A percentile compares a stretch with the other conserved stretches of the same genome.
phyloP scores from a whole-genome alignment of 192 early-diverging fungal genomes.

The Coemansia sp. region DNA sequence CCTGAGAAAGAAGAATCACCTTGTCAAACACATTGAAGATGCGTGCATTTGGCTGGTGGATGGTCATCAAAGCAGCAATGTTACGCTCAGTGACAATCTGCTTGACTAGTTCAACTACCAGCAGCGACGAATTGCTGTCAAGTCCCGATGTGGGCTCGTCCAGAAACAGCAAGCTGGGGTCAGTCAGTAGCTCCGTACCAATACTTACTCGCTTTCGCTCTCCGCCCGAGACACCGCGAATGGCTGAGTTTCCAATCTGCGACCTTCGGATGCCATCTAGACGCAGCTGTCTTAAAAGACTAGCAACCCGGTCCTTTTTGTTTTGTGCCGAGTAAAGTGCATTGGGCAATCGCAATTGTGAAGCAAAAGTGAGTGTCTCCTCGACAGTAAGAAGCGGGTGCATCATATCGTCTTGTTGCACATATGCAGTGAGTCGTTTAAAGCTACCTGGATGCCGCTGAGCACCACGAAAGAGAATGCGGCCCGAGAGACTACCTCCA shows the following conservation, averaged over 20 bases:
- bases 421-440: slow-evolving; percentile 41
- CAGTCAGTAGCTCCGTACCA: slow-evolving; percentile 47
- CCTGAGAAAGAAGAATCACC: slow-evolving; percentile 66
- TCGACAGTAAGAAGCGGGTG: slow-evolving; percentile 66
- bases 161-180: slow-evolving; percentile 53
- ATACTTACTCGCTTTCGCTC: slow-evolving; percentile 54
- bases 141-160: slow-evolving; percentile 65
- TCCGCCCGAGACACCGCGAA: slow-evolving; percentile 53
- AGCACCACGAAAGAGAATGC: slow-evolving; percentile 50
- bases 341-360: slow-evolving; percentile 65
- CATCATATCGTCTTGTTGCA: slow-evolving; percentile 57
- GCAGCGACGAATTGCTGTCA: slow-evolving; percentile 64
- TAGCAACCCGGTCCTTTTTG: slow-evolving; percentile 57
- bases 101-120: slow-evolving; percentile 58
- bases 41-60: slow-evolving; percentile 86
- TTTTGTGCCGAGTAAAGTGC: slow-evolving; percentile 39
- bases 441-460: slow-evolving; percentile 28
- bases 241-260: slow-evolving; percentile 44
- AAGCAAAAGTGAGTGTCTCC: slow-evolving; percentile 73
- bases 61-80: slow-evolving; percentile 77
- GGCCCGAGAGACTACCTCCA: slow-evolving; percentile 54
- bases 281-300: slow-evolving; percentile 61
- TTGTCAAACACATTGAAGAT: slow-evolving; percentile 81
- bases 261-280: slow-evolving; percentile 56
- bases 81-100: slow-evolving; percentile 51